Base-by-base conservation (phyloP, 441 rosid genomes). In the Melastoma candidum region DNA sequence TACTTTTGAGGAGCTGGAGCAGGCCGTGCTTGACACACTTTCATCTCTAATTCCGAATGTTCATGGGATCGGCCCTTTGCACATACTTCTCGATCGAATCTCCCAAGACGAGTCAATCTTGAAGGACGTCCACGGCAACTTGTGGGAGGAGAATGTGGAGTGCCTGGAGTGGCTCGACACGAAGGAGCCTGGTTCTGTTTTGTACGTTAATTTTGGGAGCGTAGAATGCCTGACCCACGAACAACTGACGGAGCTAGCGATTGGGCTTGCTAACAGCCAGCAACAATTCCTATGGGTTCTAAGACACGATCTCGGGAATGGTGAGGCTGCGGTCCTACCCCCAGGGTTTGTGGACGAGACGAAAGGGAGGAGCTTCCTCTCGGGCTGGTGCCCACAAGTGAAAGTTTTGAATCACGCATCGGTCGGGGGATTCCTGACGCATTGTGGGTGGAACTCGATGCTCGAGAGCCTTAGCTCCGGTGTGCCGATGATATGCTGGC, bases 401-500 rank as follows among this genome's bases (percentile, higher is more conserved):
- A 57, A 74, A 60, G 73, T 83, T 0, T 43, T 83, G 7, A 67
- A 22, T 24, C 84, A 83, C 68, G 69, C 69, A 0, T 55, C 90
- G 0, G 56, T 78, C 11, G 82, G 81, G 12, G 79, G 69, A 2
- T 77, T 82, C 63, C 46, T 77, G 47, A 75, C 78, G 5, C 89
- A 80, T 3, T 66, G 63, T 4, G 86, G 89, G 5, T 83, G 87
- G 87, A 81, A 81, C 39, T 80, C 89, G 1, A 76, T 68, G 0
- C 3, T 81, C 9, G 83, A 83, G 58, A 77, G 87, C 32, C 43
- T 83, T 0, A 52, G 59, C 7, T 52, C 60, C 0, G 81, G 88
- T 0, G 77, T 75, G 51, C 88, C 88, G 2, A 68, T 83, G 84
- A 56, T 81, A 1, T 83, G 81, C 25, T 83, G 92, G 84, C 80